Percentiles rank a stretch among this genome's conserved stretches.
These are phyloP conservation scores for Pelagophyceae sp. DNA, from an alignment of 352 stramenopile genomes.

Conservation along the genomic window DNA sequence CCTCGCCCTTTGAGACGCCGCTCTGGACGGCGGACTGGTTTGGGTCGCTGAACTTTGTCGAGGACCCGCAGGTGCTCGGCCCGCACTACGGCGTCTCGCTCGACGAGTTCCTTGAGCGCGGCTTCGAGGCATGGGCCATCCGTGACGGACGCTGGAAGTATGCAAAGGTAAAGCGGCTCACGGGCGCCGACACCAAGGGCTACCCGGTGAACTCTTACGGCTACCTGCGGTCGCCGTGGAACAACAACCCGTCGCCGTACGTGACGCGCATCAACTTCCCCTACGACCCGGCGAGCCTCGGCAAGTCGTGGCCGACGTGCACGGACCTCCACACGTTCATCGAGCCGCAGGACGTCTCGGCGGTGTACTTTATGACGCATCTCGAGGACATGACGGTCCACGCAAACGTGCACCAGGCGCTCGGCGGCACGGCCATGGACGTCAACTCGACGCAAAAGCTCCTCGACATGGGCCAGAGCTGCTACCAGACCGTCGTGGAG, in stretches of 20 bases:
- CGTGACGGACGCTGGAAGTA: conserved; percentile 5
- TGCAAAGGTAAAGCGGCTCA: neutral
- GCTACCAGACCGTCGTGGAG: conserved; percentile 11
- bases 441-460: neutral
- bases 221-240: conserved; percentile 11
- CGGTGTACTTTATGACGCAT: conserved; percentile 11
- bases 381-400: conserved; percentile 14
- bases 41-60: conserved; percentile 20
- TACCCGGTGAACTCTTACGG: conserved; percentile 19
- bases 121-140: conserved; percentile 10
- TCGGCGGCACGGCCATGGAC: conserved; percentile 3
- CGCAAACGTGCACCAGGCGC: conserved; percentile 3
- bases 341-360: neutral
- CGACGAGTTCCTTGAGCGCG: conserved; percentile 9
- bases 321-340: conserved; percentile 4
- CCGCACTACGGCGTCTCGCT: conserved; percentile 14
- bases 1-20: conserved; percentile 11
- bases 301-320: conserved; percentile 12
- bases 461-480: neutral
- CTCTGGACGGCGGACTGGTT: conserved; percentile 22
- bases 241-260: conserved; percentile 19
- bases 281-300: neutral
- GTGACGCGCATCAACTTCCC: conserved; percentile 19
- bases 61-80: neutral
- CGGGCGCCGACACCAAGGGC: neutral